Conservation (phyloP, 352 stramenopile genomes). For the Phytopythium kandeliae region DNA sequence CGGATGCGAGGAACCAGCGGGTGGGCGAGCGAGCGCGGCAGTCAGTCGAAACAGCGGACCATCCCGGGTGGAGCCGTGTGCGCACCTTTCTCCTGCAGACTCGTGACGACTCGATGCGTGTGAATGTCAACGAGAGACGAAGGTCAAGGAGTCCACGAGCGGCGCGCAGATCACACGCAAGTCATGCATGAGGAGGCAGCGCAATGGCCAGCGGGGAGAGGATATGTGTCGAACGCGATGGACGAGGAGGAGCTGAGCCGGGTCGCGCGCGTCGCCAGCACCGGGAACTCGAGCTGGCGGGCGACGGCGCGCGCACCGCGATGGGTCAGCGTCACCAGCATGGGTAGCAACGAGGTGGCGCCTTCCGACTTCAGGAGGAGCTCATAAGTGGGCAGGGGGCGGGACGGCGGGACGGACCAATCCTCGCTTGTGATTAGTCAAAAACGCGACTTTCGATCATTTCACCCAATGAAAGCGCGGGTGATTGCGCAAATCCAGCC, state of each 20-base stretch:
- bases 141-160: not conserved
- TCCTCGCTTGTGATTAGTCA: not conserved
- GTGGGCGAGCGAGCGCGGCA: too few species aligned
- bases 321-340: conserved; percentile 4
- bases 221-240: conserved; percentile 17
- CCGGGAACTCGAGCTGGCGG: not conserved
- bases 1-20: too few species aligned
- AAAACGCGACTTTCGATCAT: not conserved
- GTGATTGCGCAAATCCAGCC: conserved; percentile 6
- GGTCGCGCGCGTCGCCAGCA: not conserved
- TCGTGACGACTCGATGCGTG: conserved; percentile 75
- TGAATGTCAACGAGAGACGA: not conserved
- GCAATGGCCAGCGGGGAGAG: too few species aligned
- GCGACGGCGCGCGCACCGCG: not conserved
- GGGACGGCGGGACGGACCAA: too few species aligned
- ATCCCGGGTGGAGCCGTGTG: too few species aligned
- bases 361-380: too few species aligned
- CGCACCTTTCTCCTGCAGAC: conserved; percentile 67
- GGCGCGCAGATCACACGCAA: not conserved
- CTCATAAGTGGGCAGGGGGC: too few species aligned
- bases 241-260: conserved; percentile 4
- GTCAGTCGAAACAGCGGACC: too few species aligned
- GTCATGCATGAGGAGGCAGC: not conserved
- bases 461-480: not conserved
- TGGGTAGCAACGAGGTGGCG: not conserved